Evolutionary conservation across 495 filamentous ascomycete species (phyloP), one percentile per base, ranked within the genome.

Genomic region (Neurospora sp.): DNA sequence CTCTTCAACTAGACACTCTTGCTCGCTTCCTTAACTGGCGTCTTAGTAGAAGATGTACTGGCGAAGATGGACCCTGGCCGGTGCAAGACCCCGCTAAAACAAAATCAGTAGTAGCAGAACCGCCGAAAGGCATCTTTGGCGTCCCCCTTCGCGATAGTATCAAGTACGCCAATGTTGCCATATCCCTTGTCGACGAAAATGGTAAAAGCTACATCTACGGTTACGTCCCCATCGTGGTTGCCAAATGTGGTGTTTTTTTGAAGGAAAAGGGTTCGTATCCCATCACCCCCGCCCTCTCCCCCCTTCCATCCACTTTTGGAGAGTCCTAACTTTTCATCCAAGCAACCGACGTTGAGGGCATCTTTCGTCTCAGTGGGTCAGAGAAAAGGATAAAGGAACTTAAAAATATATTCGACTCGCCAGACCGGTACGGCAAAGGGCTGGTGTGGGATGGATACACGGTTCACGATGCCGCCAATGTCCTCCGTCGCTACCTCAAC

Each of bases 321-420:
- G 20, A 44, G 18, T 70, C 46, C 46, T 11, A 61, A 61, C 53
- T 61, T 61, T 61, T 61, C 53, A 61, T 61, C 53, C 70, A 80
- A 99, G 96, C 96, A 48, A 98, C 96, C 77, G 91, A 97, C 78
- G 89, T 98, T 20, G 95, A 98, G 80, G 96, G 96, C 31, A 99
- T 99, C 48, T 99, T 99, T 80, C 94, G 96, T 66, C 86, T 99
- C 11, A 96, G 91, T 79, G 96, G 96, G 31, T 97, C 95, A n/a
- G 93, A 96, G 76, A 98, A 97, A 82, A 90, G 96, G 69, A 99
- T 99, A 82, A 98, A 98, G 81, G 96, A 99, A 77, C 86, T 99
- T 1, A 93, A 96, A 80, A 88, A 86, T 53, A 88, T 93, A 9
- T 99, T 99, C 79, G 91, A 99, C 78, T 96, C 96, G 0, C 96